Conservation (phyloP, 2,329 filamentous ascomycete genomes). For the Diaporthe australafricana region DNA sequence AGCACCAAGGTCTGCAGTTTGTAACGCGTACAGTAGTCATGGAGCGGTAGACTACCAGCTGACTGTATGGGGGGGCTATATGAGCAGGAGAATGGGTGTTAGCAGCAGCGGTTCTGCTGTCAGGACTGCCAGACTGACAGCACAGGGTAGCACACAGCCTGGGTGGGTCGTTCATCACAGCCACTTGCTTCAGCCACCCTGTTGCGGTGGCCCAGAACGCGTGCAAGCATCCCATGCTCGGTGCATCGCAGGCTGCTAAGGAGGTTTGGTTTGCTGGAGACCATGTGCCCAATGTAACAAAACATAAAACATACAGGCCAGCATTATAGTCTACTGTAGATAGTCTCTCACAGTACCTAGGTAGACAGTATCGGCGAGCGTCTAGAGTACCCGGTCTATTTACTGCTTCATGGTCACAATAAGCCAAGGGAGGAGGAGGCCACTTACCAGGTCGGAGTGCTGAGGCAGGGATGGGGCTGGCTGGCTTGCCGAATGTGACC, state of each 20-base stretch:
- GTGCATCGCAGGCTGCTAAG: no score
- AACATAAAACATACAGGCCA: no score
- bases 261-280: no score
- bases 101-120: background rate
- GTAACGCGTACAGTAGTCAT: no score
- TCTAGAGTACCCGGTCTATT: no score
- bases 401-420: no score
- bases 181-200: constrained; percentile 17
- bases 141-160: background rate
- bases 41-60: background rate
- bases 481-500: constrained; percentile 18
- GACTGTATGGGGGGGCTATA: background rate
- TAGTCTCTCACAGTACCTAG: no score
- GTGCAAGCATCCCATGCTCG: background rate
- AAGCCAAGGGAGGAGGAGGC: background rate
- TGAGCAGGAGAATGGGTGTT: background rate
- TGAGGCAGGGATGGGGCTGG: background rate
- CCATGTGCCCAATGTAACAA: background rate
- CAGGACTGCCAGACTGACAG: no score
- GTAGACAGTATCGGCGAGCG: no score
- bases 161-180: background rate
- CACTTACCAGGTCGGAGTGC: background rate
- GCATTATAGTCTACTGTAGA: no score
- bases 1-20: no score
- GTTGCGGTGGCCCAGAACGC: background rate